Base-by-base conservation (phyloP, 805 yeast species). In the Candida broadrunensis region DNA sequence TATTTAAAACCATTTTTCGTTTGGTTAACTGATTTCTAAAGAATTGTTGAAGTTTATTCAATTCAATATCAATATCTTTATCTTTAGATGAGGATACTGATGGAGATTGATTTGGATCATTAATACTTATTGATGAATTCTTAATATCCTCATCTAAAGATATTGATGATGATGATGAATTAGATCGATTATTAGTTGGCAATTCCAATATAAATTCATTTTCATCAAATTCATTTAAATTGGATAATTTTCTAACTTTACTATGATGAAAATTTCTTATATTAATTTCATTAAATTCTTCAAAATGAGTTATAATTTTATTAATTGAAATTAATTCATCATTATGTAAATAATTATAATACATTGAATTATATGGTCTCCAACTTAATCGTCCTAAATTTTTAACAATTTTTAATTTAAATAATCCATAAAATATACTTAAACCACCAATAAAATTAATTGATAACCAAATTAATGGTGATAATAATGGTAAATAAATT, bases 221-320 rank as follows among this genome's bases (percentile, higher is more conserved):
- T 9, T 40, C 47, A 16, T 48, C 48, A 26, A 50, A 41, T n/a
- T 44, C 37, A 30, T 47, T 48, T 14, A 61, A 35, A 35, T 51
- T 46, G 4, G 54, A 26, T 21, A 47, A 35, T 4, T 42, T 36
- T 27, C 67, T 43, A 1, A 62, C 63, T 35, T 56, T 45, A 33
- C 64, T 58, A 36, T 49, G 52, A 49, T 72, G 75, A 45, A 53
- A 72, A 43, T 71, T 71, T 27, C 58, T 52, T 12, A 67, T 52
- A 39, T 70, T 72, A 31, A 67, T 50, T 40, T 72, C 76, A 41
- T 61, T 62, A 43, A 60, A 55, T 51, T 72, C 76, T 46, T 72
- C 75, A 39, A 63, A 71, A 42, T 66, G 63, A 7, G 61, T 58
- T 40, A 71, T 54, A 19, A 70, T 58, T 38, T 58, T 56, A 44